Evolutionary conservation across 805 yeast genomes (phyloP).

Genomic region (Sugiyamaella americana): DNA sequence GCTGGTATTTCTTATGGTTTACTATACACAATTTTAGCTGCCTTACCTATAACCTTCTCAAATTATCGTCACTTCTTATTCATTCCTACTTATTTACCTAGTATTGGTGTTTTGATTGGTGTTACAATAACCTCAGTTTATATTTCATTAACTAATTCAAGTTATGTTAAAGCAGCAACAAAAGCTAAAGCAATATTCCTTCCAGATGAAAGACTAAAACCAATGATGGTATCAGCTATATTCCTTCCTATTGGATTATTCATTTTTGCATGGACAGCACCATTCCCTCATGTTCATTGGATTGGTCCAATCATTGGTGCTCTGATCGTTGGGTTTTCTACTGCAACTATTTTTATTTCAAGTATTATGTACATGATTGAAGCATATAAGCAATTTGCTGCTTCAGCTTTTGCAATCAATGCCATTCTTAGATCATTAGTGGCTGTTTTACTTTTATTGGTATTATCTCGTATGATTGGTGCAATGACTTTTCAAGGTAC

Average conservation of each 20-base stretch:
- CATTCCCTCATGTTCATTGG: slow-evolving; percentile 11
- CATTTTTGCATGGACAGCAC: slow-evolving; percentile 17
- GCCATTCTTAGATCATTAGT: slow-evolving; percentile 8
- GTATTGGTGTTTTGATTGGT: slow-evolving; percentile 6
- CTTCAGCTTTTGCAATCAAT: slow-evolving; percentile 10
- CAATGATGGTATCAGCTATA: slow-evolving; percentile 9
- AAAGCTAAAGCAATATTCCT: neutral
- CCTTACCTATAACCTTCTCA: slow-evolving; percentile 27
- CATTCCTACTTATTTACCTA: slow-evolving; percentile 6
- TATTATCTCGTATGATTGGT: slow-evolving; percentile 7
- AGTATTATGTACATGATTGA: slow-evolving; percentile 10
- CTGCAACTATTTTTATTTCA: slow-evolving; percentile 9
- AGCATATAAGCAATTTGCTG: slow-evolving; percentile 9
- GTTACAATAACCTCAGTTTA: slow-evolving; percentile 2
- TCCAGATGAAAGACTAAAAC: slow-evolving; percentile 6
- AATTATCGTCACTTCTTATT: slow-evolving; percentile 1
- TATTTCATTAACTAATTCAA: neutral
- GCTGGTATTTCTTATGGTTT: slow-evolving; percentile 29
- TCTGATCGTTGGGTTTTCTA: slow-evolving; percentile 11
- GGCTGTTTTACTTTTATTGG: slow-evolving; percentile 7
- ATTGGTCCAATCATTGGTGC: slow-evolving; percentile 9
- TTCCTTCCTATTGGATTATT: slow-evolving; percentile 14
- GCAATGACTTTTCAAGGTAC: slow-evolving; percentile 12
- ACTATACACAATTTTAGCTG: slow-evolving; percentile 29
- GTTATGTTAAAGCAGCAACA: neutral